Percentiles rank a stretch among this genome's conserved stretches.
Conservation (phyloP, 768 basidiomycete species). For the Termitomyces sp. region DNA sequence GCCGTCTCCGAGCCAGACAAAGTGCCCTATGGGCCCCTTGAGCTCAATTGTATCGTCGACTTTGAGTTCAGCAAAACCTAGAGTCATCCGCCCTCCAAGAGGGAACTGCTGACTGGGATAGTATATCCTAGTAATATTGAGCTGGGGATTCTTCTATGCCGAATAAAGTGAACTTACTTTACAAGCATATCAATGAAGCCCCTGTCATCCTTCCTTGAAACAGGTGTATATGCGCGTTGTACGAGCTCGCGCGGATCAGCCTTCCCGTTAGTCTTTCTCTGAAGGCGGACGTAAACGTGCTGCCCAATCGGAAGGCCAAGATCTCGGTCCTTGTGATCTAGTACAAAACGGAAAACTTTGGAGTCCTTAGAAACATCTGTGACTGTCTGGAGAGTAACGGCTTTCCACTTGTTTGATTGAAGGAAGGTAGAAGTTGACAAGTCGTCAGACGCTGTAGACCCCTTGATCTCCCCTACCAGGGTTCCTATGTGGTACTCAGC, state of each 20-base stretch:
- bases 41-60: slow-evolving; percentile 47
- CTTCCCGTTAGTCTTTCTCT: slow-evolving; percentile 22
- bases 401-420: slow-evolving; percentile 42
- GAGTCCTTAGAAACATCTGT: slow-evolving; percentile 41
- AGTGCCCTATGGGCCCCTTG: slow-evolving; percentile 57
- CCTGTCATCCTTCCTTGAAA: slow-evolving; percentile 33
- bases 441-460: slow-evolving; percentile 9
- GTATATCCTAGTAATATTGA: slow-evolving; percentile 31
- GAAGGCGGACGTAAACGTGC: slow-evolving; percentile 49
- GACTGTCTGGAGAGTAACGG: slow-evolving; percentile 30
- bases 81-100: slow-evolving; percentile 32
- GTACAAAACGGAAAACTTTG: slow-evolving; percentile 42
- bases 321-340: slow-evolving; percentile 31
- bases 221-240: slow-evolving; percentile 56
- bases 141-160: not conserved
- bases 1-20: slow-evolving; percentile 43
- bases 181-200: slow-evolving; percentile 50
- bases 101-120: slow-evolving; percentile 29
- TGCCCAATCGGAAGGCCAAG: slow-evolving; percentile 56
- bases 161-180: slow-evolving; percentile 22
- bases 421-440: slow-evolving; percentile 26
- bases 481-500: slow-evolving; percentile 27
- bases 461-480: slow-evolving; percentile 1
- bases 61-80: slow-evolving; percentile 34
- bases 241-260: slow-evolving; percentile 30